Base-by-base conservation (phyloP, 805 yeast genomes). In the Yamadazyma insecticola region DNA sequence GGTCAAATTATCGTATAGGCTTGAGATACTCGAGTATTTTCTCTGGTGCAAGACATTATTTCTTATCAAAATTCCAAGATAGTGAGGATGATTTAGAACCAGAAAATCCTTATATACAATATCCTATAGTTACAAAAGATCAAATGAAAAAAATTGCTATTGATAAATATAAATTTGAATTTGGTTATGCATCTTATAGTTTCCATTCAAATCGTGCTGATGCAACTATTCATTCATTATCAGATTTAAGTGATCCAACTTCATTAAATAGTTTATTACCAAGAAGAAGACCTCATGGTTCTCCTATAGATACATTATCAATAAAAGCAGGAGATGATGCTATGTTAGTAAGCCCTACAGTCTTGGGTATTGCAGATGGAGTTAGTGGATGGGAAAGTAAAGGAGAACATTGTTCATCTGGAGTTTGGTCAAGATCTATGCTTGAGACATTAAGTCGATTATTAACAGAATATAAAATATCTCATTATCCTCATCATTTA, bases 271-370 rank as follows among this genome's bases (percentile, higher is more conserved):
- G 70, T 12, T 54, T 73, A 26, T 48, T 64, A 16, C 78, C 78
- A 3, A 55, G 68, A 39, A 53, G 78, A 47, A 45, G 77, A 33
- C 70, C 76, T 1, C 68, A 65, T 26, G 76, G 77, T 3, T 67
- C 73, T 14, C 75, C 76, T 0, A 60, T 57, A 10, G 78, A 72
- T 40, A 73, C 79, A 0, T 47, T 72, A 4, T 66, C 74, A 6
- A 62, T 73, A 27, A 67, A 68, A 39, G 72, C 72, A 14, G 78
- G 79, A 1, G 79, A 73, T 39, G 79, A 73, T 44, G 76, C 79
- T 6, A 70, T 73, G 76, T 52, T 73, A 24, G 69, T 71, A 2
- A 67, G 74, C 3, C 75, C 77, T 0, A 61, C 72, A 4, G 61
- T 72, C 25, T 44, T 73, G 32, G 78, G 74, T 2, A 63, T 73